phyloP scores from a whole-genome alignment of 345 rosid species.

The Melaleuca quinquenervia region DNA sequence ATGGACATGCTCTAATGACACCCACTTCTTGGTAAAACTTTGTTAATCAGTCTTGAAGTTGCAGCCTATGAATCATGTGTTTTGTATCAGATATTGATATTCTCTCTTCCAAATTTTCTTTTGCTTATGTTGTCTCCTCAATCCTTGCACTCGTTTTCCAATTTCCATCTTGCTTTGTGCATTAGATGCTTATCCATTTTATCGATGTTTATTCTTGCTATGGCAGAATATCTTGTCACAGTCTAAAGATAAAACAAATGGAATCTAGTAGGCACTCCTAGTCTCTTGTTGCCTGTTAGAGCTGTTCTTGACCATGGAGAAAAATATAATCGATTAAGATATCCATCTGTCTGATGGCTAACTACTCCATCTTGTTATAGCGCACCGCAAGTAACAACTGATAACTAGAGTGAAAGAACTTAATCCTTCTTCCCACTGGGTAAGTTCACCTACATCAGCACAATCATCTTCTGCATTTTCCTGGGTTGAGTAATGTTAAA shows the following conservation, averaged over 20 bases:
- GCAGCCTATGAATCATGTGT: not conserved
- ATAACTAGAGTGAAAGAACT: not conserved
- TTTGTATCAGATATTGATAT: not conserved
- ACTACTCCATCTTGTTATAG: not conserved
- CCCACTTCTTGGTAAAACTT: not conserved
- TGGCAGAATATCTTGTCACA: not conserved
- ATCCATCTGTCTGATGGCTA: not conserved
- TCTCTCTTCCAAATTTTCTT: not conserved
- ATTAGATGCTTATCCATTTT: not conserved
- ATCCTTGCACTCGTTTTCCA: fast-evolving
- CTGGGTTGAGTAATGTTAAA: not conserved
- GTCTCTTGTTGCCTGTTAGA: not conserved
- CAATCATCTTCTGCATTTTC: not conserved
- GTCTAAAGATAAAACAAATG: not conserved
- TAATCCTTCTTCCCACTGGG: not conserved
- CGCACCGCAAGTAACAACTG: not conserved
- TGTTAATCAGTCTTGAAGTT: not conserved
- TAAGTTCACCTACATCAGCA: not conserved
- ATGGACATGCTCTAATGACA: not conserved
- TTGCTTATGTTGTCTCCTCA: not conserved
- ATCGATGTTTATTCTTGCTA: not conserved
- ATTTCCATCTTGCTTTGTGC: not conserved
- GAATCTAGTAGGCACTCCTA: not conserved
- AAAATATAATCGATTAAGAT: not conserved
- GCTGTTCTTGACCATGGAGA: not conserved